phyloP scores from a whole-genome alignment of 805 yeast species.

The Suhomyces prunicola region DNA sequence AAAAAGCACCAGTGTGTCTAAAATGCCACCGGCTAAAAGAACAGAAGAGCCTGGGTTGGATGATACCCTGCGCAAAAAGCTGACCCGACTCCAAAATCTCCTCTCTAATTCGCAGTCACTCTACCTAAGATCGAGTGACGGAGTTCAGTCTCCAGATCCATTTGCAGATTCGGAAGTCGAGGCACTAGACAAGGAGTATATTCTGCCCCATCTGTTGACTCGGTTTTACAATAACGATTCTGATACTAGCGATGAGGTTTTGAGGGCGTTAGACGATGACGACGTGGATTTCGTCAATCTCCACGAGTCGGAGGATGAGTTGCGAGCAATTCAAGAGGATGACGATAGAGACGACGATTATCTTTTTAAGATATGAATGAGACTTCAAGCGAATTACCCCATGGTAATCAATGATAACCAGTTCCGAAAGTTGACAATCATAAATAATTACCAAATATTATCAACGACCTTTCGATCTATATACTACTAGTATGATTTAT shows the following conservation, averaged over 20 bases:
- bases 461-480: no score
- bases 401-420: no score
- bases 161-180: slow-evolving; percentile 13
- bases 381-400: no score
- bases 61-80: neutral
- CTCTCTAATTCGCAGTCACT: slow-evolving; percentile 36
- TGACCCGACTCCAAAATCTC: slow-evolving; percentile 28
- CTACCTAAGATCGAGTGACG: slow-evolving; percentile 22
- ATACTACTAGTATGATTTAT: no score
- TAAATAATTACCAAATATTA: no score
- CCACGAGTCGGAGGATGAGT: slow-evolving; percentile 18
- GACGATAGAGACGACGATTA: slow-evolving; percentile 28
- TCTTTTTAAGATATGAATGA: slow-evolving; percentile 21
- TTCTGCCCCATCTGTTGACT: slow-evolving; percentile 40
- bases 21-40: neutral
- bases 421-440: no score
- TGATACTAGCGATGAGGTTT: slow-evolving; percentile 18
- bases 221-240: slow-evolving; percentile 22
- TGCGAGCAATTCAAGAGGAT: slow-evolving; percentile 5
- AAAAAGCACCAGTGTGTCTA: neutral
- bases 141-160: neutral
- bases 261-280: slow-evolving; percentile 21
- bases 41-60: neutral
- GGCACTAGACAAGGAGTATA: slow-evolving; percentile 34
- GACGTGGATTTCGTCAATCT: slow-evolving; percentile 29